A percentile compares a stretch with the other conserved stretches of the same genome.
phyloP scores from a whole-genome alignment of 805 yeast species.

The Zygoascus bituminiphila region DNA sequence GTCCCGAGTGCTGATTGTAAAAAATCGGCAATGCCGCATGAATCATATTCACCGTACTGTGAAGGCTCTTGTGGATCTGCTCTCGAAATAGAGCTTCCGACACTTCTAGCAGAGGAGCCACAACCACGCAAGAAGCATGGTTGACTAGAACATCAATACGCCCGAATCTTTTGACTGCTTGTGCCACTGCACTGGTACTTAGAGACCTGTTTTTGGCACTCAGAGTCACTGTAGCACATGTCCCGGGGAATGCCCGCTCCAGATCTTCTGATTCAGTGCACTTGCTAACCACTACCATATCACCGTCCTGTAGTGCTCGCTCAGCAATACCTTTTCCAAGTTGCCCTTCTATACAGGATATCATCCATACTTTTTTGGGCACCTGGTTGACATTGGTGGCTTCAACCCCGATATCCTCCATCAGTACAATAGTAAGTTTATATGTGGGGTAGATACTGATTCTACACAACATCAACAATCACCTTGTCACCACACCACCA shows the following conservation, averaged over 20 bases:
- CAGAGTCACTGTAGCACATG: conserved; percentile 7
- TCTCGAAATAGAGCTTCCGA: conserved; percentile 12
- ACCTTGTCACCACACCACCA: neutral
- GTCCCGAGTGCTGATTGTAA: conserved; percentile 19
- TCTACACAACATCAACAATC: too few species aligned
- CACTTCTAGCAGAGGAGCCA: conserved; percentile 17
- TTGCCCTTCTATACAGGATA: conserved; percentile 8
- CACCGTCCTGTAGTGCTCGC: conserved; percentile 12
- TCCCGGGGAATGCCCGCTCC: conserved; percentile 7
- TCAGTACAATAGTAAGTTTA: neutral
- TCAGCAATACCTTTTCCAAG: conserved; percentile 13
- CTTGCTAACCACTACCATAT: conserved; percentile 12
- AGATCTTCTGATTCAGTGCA: conserved; percentile 3
- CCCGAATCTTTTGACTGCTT: conserved; percentile 11
- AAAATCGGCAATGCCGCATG: conserved; percentile 24
- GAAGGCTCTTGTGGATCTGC: conserved; percentile 14
- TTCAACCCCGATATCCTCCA: neutral
- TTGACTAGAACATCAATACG: conserved; percentile 17
- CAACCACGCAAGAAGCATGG: conserved; percentile 7
- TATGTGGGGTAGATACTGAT: neutral
- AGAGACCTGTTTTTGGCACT: conserved; percentile 8
- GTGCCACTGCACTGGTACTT: conserved; percentile 16
- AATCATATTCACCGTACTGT: conserved; percentile 16
- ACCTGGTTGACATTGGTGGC: conserved; percentile 1
- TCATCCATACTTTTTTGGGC: conserved; percentile 16